Conservation (phyloP, 176 grass and related monocot species). For the Zizania latifolia region DNA sequence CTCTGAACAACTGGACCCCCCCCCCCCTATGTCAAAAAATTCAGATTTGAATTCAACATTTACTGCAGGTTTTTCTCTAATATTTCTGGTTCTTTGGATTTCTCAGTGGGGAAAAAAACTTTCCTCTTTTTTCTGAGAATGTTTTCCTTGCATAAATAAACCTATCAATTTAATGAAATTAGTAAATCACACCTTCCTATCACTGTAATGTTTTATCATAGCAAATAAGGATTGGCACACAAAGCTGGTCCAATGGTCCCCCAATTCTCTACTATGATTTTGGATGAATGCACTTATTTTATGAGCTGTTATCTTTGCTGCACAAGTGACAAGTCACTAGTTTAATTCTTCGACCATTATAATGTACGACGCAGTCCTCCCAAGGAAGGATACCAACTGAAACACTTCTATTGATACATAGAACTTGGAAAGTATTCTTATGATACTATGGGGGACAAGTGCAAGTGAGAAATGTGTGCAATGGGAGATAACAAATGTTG, state of each 20-base stretch:
- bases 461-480: neutral
- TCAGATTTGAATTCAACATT: too few species aligned
- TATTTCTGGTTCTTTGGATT: neutral
- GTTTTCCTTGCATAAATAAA: neutral
- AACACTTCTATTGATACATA: conserved; percentile 17
- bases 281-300: neutral
- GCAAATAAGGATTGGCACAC: neutral
- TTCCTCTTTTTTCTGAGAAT: neutral
- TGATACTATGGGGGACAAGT: neutral
- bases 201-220: neutral
- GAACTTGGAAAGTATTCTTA: conserved; percentile 8
- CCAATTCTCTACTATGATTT: neutral
- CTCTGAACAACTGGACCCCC: neutral
- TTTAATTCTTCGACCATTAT: neutral
- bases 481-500: conserved; percentile 10
- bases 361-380: neutral
- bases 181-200: neutral
- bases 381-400: neutral
- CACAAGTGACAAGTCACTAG: neutral
- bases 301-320: neutral
- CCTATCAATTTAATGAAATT: too few species aligned
- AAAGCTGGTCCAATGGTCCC: neutral
- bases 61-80: neutral
- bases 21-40: too few species aligned
- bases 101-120: neutral